These are phyloP conservation scores for Holtermanniella nyarrowii DNA, from an alignment of 768 basidiomycete genomes.

Conservation along the genomic window DNA sequence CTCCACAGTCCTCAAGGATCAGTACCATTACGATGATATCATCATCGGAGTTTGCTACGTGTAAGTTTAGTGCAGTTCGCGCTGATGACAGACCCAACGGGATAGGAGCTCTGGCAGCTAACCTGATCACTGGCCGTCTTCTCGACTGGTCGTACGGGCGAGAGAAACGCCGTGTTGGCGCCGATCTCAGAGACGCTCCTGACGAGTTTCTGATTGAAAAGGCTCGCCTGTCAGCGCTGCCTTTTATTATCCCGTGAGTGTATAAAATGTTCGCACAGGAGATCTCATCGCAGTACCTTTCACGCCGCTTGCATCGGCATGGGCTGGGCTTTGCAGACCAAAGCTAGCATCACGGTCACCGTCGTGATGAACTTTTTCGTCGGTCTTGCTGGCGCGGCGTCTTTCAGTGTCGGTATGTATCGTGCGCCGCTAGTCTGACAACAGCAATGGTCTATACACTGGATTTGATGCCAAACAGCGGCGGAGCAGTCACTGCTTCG, in stretches of 20 bases:
- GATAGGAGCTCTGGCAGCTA: slow-evolving; percentile 59
- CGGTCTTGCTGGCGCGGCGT: slow-evolving; percentile 16
- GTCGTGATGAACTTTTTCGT: slow-evolving; percentile 38
- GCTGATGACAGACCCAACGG: slow-evolving; percentile 47
- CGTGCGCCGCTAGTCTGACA: not conserved
- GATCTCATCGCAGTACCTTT: slow-evolving; percentile 14
- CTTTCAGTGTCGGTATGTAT: slow-evolving; percentile 17
- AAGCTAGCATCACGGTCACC: slow-evolving; percentile 32
- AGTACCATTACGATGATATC: slow-evolving; percentile 54
- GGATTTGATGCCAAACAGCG: slow-evolving; percentile 39
- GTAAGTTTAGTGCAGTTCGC: slow-evolving; percentile 1
- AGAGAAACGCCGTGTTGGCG: slow-evolving; percentile 35
- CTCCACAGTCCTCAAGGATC: slow-evolving; percentile 49
- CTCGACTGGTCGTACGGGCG: slow-evolving; percentile 57
- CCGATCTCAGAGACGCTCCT: slow-evolving; percentile 19
- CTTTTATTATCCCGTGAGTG: slow-evolving; percentile 24
- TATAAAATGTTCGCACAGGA: not conserved
- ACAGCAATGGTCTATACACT: slow-evolving; percentile 32
- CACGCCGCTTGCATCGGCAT: slow-evolving; percentile 21
- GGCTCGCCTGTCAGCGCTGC: slow-evolving; percentile 14
- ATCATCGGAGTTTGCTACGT: slow-evolving; percentile 65
- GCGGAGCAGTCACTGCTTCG: slow-evolving; percentile 37
- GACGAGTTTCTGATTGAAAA: slow-evolving; percentile 27
- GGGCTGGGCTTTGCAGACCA: slow-evolving; percentile 36
- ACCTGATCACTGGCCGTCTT: slow-evolving; percentile 50